Percentiles rank a stretch among this genome's conserved stretches.
Conservation (phyloP, 768 basidiomycete species). For the Punctularia strigosozonata region DNA sequence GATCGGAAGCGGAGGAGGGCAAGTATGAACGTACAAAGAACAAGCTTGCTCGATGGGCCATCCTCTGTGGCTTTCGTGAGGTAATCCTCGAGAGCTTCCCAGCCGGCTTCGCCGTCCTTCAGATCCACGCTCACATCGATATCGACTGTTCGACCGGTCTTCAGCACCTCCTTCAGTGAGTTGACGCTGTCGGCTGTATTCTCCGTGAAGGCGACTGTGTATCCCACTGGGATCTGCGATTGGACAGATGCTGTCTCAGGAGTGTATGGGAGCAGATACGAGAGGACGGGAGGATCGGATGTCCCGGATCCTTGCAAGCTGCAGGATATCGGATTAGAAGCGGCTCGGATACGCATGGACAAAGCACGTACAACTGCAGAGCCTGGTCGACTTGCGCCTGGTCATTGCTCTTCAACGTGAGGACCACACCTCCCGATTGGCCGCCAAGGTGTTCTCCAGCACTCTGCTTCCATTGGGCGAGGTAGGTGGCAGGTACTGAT, state of each 20-base stretch:
- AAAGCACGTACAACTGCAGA: constrained; percentile 33
- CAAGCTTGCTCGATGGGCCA: constrained; percentile 27
- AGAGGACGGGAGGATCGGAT: constrained; percentile 49
- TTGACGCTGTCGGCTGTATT: constrained; percentile 36
- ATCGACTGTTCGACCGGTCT: constrained; percentile 52
- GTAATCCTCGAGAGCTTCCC: constrained; percentile 62
- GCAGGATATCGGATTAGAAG: constrained; percentile 6
- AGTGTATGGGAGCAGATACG: constrained; percentile 24
- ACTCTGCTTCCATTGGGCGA: constrained; percentile 41
- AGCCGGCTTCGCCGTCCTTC: constrained; percentile 35
- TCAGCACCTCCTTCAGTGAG: constrained; percentile 56
- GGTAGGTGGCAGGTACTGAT: constrained; percentile 27
- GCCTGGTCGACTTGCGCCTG: constrained; percentile 28
- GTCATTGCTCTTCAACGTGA: constrained; percentile 30
- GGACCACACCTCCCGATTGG: constrained; percentile 43
- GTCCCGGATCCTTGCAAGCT: constrained; percentile 20
- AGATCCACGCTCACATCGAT: constrained; percentile 53
- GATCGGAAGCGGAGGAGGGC: neutral
- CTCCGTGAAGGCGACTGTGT: constrained; percentile 44
- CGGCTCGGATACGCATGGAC: neutral
- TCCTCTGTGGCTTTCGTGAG: constrained; percentile 44
- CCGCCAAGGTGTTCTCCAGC: constrained; percentile 31
- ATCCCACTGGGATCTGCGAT: constrained; percentile 32
- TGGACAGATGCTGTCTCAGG: too few species aligned
- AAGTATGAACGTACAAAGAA: constrained; percentile 38